phyloP scores from a whole-genome alignment of 148 eudicot genomes.

The Rheum nobile region DNA sequence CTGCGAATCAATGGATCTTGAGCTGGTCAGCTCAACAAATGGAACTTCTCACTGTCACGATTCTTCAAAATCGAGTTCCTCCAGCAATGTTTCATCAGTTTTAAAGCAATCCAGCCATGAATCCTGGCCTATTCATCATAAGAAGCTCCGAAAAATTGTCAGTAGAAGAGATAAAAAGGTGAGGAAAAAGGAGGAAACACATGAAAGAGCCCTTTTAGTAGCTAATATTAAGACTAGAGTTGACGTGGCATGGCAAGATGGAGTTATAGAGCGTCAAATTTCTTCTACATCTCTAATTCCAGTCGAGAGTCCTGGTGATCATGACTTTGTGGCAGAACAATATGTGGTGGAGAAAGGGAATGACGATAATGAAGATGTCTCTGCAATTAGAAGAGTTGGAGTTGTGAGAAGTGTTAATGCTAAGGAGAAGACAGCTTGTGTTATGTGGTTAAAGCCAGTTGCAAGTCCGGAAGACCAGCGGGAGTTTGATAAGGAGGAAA shows the following conservation, averaged over 20 bases:
- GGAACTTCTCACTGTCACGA: constrained; percentile 23
- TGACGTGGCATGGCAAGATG: constrained; percentile 97
- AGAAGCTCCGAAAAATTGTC: constrained; percentile 85
- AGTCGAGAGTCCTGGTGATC: constrained; percentile 90
- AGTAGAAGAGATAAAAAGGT: constrained; percentile 69
- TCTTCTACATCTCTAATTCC: constrained; percentile 69
- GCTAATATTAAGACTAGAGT: constrained; percentile 57
- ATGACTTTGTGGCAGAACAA: constrained; percentile 91
- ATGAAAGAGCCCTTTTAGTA: constrained; percentile 74
- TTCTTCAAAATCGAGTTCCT: constrained; percentile 34
- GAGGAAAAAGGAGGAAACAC: constrained; percentile 70
- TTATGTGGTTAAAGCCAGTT: constrained; percentile 83
- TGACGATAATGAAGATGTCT: constrained; percentile 50
- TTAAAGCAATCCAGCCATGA: constrained; percentile 58
- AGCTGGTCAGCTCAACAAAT: constrained; percentile 22
- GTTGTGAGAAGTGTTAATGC: constrained; percentile 90
- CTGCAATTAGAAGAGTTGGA: constrained; percentile 72
- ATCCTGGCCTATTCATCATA: constrained; percentile 68
- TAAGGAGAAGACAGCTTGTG: constrained; percentile 84
- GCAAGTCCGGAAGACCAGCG: constrained; percentile 73
- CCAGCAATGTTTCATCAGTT: constrained; percentile 40
- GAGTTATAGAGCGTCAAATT: constrained; percentile 39
- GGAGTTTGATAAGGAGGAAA: constrained; percentile 80
- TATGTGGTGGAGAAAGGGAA: constrained; percentile 87
- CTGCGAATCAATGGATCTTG: constrained; percentile 32